These are phyloP conservation scores for Ustilago loliicola DNA, from an alignment of 1,284 basidiomycete species.

Conservation along the genomic window DNA sequence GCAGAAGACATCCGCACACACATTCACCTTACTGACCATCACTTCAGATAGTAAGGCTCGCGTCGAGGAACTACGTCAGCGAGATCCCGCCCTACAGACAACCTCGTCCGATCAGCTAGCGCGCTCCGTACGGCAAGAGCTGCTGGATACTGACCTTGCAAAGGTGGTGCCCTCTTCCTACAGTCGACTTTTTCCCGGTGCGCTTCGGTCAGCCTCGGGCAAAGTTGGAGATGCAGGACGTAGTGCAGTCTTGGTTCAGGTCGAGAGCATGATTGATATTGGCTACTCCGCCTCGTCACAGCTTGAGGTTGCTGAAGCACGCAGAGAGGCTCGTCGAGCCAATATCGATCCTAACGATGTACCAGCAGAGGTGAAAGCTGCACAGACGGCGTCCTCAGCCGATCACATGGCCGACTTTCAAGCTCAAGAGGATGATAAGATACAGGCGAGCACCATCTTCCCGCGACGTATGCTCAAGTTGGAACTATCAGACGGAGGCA, in stretches of 20 bases:
- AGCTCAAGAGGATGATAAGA: slow-evolving; percentile 48
- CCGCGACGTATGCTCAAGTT: slow-evolving; percentile 93
- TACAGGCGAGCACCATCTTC: slow-evolving; percentile 82
- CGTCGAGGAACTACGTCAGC: slow-evolving; percentile 17
- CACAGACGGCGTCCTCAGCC: slow-evolving; percentile 73
- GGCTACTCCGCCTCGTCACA: slow-evolving; percentile 41
- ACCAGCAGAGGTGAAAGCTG: slow-evolving; percentile 16
- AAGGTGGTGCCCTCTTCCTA: slow-evolving; percentile 16
- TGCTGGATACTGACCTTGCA: slow-evolving; percentile 41
- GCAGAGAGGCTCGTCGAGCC: slow-evolving; percentile 32
- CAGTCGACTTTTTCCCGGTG: slow-evolving; percentile 5
- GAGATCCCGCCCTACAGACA: not conserved
- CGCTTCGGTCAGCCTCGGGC: not conserved
- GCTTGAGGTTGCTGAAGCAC: slow-evolving; percentile 50
- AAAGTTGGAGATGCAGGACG: slow-evolving; percentile 25
- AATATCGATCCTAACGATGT: slow-evolving; percentile 39
- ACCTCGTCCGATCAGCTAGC: slow-evolving; percentile 37
- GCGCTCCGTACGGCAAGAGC: slow-evolving; percentile 29
- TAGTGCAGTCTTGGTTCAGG: slow-evolving; percentile 33
- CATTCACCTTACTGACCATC: not conserved
- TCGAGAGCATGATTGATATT: slow-evolving; percentile 50
- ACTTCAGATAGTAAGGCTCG: slow-evolving; percentile 6
- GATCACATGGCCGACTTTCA: slow-evolving; percentile 54
- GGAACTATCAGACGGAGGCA: slow-evolving; percentile 88
- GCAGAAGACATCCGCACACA: no score